Conservation (phyloP, 768 basidiomycete genomes). For the Russula abietina region DNA sequence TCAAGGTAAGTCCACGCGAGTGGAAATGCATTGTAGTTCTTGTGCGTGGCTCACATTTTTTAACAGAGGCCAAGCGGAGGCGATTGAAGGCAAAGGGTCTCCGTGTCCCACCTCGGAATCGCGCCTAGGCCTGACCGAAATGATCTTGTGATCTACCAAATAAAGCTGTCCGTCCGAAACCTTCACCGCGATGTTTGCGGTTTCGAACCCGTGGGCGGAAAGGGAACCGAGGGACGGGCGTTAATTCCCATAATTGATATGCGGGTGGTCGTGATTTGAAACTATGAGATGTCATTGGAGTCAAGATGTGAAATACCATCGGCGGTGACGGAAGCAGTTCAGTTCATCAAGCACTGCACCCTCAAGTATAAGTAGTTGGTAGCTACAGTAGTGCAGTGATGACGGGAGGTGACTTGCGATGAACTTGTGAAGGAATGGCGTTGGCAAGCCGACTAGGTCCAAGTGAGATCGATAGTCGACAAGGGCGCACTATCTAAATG, state of each 20-base stretch:
- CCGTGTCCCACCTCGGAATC: slow-evolving; percentile 53
- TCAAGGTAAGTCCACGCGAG: slow-evolving; percentile 51
- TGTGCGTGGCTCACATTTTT: slow-evolving; percentile 3
- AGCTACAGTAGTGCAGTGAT: background rate
- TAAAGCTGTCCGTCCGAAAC: background rate
- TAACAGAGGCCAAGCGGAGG: slow-evolving; percentile 62
- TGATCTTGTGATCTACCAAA: slow-evolving; percentile 4
- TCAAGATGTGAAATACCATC: background rate
- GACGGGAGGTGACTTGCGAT: background rate
- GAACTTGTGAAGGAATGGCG: no score
- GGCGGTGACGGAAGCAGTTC: background rate
- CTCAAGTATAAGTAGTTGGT: background rate
- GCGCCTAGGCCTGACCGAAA: slow-evolving; percentile 24
- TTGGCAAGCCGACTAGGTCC: background rate
- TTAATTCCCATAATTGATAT: slow-evolving; percentile 8
- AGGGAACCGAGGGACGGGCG: background rate
- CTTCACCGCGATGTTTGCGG: background rate
- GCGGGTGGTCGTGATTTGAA: background rate
- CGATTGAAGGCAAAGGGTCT: slow-evolving; percentile 73
- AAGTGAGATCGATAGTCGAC: slow-evolving; percentile 9
- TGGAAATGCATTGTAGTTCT: background rate
- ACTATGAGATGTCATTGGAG: background rate
- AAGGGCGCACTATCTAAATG: background rate
- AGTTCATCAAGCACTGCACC: background rate
- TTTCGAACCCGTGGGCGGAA: background rate